These are phyloP conservation scores for Exophiala sp. DNA, from an alignment of 2,329 filamentous ascomycete genomes.

Conservation along the genomic window DNA sequence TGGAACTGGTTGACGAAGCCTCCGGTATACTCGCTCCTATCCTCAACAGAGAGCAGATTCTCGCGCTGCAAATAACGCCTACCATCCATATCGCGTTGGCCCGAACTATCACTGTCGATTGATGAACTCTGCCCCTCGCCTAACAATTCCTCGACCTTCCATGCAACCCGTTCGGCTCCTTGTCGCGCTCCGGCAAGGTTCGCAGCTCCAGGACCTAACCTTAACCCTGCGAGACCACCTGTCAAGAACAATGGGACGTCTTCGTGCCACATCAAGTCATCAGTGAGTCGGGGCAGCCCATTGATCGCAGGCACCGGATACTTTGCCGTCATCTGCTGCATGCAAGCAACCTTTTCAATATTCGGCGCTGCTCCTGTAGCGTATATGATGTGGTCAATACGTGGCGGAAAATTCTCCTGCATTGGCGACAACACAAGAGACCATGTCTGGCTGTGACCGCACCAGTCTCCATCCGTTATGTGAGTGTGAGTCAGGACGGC, in stretches of 20 bases:
- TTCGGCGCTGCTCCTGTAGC: conserved; percentile 69
- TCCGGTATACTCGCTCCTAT: conserved; percentile 20
- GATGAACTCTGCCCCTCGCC: conserved; percentile 27
- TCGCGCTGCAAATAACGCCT: not conserved
- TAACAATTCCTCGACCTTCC: conserved; percentile 63
- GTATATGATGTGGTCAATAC: conserved; percentile 67
- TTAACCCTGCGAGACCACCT: conserved; percentile 63
- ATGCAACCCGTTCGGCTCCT: conserved; percentile 70
- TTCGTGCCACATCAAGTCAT: conserved; percentile 72
- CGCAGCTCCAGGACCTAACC: conserved; percentile 67
- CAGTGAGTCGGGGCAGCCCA: conserved; percentile 69
- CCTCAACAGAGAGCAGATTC: not conserved
- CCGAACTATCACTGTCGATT: not conserved
- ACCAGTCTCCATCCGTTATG: conserved; percentile 50
- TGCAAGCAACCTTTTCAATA: conserved; percentile 57
- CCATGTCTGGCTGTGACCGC: conserved; percentile 45
- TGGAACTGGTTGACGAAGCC: conserved; percentile 23
- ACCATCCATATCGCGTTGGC: not conserved
- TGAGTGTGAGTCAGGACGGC: conserved; percentile 57
- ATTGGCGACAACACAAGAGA: conserved; percentile 45
- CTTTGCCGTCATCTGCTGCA: conserved; percentile 57
- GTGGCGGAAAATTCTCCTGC: conserved; percentile 50
- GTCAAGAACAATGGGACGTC: conserved; percentile 71
- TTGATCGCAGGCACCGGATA: conserved; percentile 61
- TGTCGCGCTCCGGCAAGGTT: conserved; percentile 71